These are phyloP conservation scores for Xylaria sp. DNA, from an alignment of 2,329 filamentous ascomycete genomes.

Conservation along the genomic window DNA sequence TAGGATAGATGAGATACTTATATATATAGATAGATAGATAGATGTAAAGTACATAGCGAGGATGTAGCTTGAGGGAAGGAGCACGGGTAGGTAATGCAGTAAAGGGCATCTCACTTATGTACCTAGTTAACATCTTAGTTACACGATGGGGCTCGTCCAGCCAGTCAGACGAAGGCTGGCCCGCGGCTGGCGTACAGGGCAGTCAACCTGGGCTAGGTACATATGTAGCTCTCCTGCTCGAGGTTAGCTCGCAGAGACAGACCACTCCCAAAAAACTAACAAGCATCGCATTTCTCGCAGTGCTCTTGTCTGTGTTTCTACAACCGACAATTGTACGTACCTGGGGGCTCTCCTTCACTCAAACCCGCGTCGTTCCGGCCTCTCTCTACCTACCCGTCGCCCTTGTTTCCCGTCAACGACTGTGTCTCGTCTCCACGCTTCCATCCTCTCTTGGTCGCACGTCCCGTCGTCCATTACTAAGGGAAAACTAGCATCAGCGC, in stretches of 20 bases:
- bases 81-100: background rate
- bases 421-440: background rate
- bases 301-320: slow-evolving; percentile 36
- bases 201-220: slow-evolving; percentile 14
- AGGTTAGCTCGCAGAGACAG: slow-evolving; percentile 20
- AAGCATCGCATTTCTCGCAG: slow-evolving; percentile 32
- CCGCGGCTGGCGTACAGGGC: slow-evolving; percentile 23
- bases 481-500: slow-evolving; percentile 22
- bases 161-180: slow-evolving; percentile 16
- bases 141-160: background rate
- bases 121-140: background rate
- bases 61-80: background rate
- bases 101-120: background rate
- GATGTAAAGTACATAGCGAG: no score
- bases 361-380: slow-evolving; percentile 35
- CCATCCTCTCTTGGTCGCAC: slow-evolving; percentile 1
- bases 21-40: no score
- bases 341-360: slow-evolving; percentile 30
- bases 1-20: background rate
- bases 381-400: slow-evolving; percentile 31
- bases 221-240: slow-evolving; percentile 14
- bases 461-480: slow-evolving; percentile 6
- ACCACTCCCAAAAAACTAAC: slow-evolving; percentile 35
- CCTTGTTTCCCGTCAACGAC: slow-evolving; percentile 17
- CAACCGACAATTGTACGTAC: slow-evolving; percentile 34